Evolutionary conservation across 2,329 filamentous ascomycete species (phyloP).

Genomic region (Colletotrichum lentis): DNA sequence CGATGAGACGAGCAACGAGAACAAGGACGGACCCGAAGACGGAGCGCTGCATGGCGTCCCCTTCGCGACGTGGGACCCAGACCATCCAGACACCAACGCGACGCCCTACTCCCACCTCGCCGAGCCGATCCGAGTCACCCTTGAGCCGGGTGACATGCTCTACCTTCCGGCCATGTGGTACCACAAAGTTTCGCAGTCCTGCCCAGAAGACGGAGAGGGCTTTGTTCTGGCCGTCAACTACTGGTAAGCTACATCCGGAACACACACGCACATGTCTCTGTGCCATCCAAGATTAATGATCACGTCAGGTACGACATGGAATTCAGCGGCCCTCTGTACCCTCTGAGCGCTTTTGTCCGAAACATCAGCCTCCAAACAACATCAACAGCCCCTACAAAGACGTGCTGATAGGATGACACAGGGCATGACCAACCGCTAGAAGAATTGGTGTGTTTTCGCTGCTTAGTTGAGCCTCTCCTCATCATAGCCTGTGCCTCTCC

Average conservation of each 20-base stretch:
- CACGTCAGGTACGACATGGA: conserved; percentile 79
- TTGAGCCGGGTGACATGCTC: conserved; percentile 79
- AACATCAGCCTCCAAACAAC: conserved; percentile 43
- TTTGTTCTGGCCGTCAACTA: conserved; percentile 84
- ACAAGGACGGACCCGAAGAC: conserved; percentile 42
- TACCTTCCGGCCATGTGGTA: conserved; percentile 84
- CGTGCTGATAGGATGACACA: not conserved
- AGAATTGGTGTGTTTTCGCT: conserved; percentile 5
- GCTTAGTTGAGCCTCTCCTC: conserved; percentile 29
- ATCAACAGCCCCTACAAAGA: not conserved
- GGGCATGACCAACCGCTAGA: conserved; percentile 4
- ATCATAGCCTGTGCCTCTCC: conserved; percentile 5
- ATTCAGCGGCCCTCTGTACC: conserved; percentile 74
- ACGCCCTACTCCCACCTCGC: conserved; percentile 69
- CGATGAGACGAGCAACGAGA: conserved; percentile 44
- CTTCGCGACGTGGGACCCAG: conserved; percentile 79
- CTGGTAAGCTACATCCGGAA: conserved; percentile 61
- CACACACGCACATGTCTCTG: not conserved
- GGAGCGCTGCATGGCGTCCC: conserved; percentile 57
- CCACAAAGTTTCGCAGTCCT: conserved; percentile 81
- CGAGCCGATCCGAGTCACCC: conserved; percentile 69
- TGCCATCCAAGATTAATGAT: not conserved
- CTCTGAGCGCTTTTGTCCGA: conserved; percentile 64
- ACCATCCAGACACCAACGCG: conserved; percentile 57
- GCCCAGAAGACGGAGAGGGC: conserved; percentile 71